Evolutionary conservation across 306 rosid genomes (phyloP).

Genomic region (Hippophae gyantsensis): DNA sequence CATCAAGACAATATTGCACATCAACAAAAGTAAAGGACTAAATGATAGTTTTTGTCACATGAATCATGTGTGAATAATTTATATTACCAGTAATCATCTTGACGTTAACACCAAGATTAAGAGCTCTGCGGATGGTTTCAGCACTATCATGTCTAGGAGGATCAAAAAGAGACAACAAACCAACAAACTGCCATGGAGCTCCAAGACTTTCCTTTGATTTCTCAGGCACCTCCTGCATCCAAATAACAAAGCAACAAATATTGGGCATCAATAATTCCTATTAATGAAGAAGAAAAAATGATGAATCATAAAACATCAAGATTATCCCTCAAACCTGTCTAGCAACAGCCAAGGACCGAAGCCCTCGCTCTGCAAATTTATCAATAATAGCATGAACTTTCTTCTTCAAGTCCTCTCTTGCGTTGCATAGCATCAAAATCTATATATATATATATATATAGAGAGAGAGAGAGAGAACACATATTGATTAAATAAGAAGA

Average conservation of each 20-base stretch:
- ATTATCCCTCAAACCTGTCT: constrained; percentile 56
- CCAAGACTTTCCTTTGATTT: constrained; percentile 68
- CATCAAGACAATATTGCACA: constrained; percentile 4
- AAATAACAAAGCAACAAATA: not conserved
- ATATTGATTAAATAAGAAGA: constrained; percentile 14
- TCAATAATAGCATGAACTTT: constrained; percentile 64
- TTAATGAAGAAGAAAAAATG: not conserved
- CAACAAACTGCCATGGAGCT: constrained; percentile 86
- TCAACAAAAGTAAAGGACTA: constrained; percentile 3
- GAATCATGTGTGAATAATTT: not conserved
- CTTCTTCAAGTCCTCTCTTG: constrained; percentile 74
- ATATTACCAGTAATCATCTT: constrained; percentile 94
- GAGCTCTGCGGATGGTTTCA: constrained; percentile 92
- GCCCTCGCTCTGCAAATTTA: constrained; percentile 95
- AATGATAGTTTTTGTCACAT: not conserved
- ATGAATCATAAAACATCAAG: not conserved
- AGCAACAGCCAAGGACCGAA: constrained; percentile 85
- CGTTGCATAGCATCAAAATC: constrained; percentile 70
- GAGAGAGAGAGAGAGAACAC: too few species aligned
- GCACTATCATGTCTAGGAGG: constrained; percentile 99
- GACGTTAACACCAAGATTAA: constrained; percentile 93
- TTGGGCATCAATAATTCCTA: not conserved
- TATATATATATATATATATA: constrained; percentile 10
- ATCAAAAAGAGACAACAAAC: constrained; percentile 81
- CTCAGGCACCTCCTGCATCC: constrained; percentile 78